Evolutionary conservation across 495 filamentous ascomycete species (phyloP).

Genomic region (Annulohypoxylon maeteangense): DNA sequence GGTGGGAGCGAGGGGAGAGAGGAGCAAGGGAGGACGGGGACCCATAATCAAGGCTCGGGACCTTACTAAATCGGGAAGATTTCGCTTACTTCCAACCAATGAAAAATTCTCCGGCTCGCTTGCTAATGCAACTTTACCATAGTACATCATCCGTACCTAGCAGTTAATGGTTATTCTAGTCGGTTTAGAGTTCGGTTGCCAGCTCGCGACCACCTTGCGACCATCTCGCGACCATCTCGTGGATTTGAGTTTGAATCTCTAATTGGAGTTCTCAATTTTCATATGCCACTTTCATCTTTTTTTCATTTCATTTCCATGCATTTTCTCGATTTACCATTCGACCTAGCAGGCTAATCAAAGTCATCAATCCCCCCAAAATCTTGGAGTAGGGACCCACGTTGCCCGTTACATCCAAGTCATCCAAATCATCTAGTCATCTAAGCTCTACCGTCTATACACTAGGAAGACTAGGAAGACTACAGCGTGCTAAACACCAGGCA

Average conservation of each 20-base stretch:
- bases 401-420: conserved; percentile 15
- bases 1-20: neutral
- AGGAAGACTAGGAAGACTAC: neutral
- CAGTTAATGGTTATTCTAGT: neutral
- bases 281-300: neutral
- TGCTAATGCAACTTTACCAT: conserved; percentile 44
- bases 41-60: conserved; percentile 40
- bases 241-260: neutral
- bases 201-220: neutral
- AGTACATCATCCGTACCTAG: conserved; percentile 10
- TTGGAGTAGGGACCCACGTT: conserved; percentile 28
- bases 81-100: conserved; percentile 62
- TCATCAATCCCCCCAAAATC: too few species aligned
- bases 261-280: neutral
- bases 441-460: neutral
- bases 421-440: neutral
- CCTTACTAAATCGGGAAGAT: conserved; percentile 37
- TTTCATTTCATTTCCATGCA: neutral
- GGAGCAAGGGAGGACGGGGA: conserved; percentile 11
- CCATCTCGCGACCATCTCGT: neutral
- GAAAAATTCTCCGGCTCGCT: conserved; percentile 59
- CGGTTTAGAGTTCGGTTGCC: neutral
- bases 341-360: conserved; percentile 39
- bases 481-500: neutral
- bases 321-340: neutral